Conservation (phyloP, 2,329 filamentous ascomycete genomes). For the Penicillium sp. region DNA sequence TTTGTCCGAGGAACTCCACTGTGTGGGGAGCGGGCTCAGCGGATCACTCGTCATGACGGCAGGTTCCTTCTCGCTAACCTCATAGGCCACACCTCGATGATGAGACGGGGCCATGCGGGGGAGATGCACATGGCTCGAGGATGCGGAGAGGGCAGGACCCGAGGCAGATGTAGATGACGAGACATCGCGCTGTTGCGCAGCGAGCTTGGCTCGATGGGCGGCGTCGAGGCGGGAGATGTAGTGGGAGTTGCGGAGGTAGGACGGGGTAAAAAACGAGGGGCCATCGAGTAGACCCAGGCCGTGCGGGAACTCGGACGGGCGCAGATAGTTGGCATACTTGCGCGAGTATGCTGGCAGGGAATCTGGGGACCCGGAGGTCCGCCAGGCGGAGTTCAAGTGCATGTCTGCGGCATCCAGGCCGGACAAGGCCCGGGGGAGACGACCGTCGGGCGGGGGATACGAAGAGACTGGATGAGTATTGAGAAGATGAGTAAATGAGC, state of each 20-base stretch:
- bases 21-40: conserved; percentile 72
- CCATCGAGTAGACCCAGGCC: conserved; percentile 34
- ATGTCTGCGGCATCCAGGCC: conserved; percentile 55
- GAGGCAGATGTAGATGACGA: conserved; percentile 52
- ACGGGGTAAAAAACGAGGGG: conserved; percentile 73
- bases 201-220: conserved; percentile 64
- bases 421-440: conserved; percentile 39
- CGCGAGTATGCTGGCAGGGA: conserved; percentile 53
- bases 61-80: conserved; percentile 77
- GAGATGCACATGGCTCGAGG: conserved; percentile 61
- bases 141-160: conserved; percentile 53
- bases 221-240: conserved; percentile 78
- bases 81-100: conserved; percentile 79
- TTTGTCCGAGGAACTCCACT: conserved; percentile 82
- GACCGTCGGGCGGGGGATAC: conserved; percentile 41
- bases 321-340: conserved; percentile 48
- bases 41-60: conserved; percentile 59
- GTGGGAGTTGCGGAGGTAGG: conserved; percentile 76
- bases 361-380: conserved; percentile 44
- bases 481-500: conserved; percentile 60
- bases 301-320: conserved; percentile 34
- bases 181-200: conserved; percentile 53
- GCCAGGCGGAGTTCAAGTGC: conserved; percentile 52
- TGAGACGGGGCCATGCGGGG: conserved; percentile 66
- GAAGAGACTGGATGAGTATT: conserved; percentile 46